Evolutionary conservation across 2,329 filamentous ascomycete genomes (phyloP), one percentile per base, ranked within the genome.

Genomic region (Sarocladium strictum): DNA sequence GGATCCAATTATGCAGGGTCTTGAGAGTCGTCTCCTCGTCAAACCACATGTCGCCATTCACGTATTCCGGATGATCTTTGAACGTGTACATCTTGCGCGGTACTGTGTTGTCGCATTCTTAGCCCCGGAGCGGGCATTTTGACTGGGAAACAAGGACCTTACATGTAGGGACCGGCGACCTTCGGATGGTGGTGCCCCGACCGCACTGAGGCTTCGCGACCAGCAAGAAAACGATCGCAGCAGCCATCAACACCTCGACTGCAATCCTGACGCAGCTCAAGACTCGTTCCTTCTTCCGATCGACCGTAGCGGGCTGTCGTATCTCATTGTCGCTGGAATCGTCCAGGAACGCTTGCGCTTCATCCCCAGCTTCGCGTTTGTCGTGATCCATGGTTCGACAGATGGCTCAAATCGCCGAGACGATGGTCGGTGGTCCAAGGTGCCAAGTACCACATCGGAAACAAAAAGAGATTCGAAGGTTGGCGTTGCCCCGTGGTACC

Each of bases 41-140:
- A 33, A 53, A 53, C 50, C 50, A 53, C 50, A 53, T 53, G 33
- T 53, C 50, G 50, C 50, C 50, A 6, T 23, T 53, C 9, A 53
- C 23, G n/a, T 53, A 53, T 24, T 40, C 35, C 23, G 32, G 50
- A 19, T 53, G 32, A n/a, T 38, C 50, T n/a, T 53, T 53, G 50
- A 53, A 53, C 3, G 50, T 53, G 23, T 53, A 53, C 4, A 53
- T 53, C 35, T 53, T 53, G 12, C 35, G 35, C 50, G 50, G 50
- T 17, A 53, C 50, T 53, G 10, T 14, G 7, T 3, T 35, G n/a
- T n/a, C n/a, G n/a, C n/a, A n/a, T n/a, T n/a, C n/a, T n/a, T n/a
- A n/a, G n/a, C n/a, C n/a, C n/a, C n/a, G n/a, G n/a, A n/a, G n/a
- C n/a, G n/a, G n/a, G n/a, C n/a, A n/a, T n/a, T n/a, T n/a, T n/a